Percentiles rank a stretch among this genome's conserved stretches.
Conservation (phyloP, 768 basidiomycete genomes). For the Lactarius pseudohatsudake region DNA sequence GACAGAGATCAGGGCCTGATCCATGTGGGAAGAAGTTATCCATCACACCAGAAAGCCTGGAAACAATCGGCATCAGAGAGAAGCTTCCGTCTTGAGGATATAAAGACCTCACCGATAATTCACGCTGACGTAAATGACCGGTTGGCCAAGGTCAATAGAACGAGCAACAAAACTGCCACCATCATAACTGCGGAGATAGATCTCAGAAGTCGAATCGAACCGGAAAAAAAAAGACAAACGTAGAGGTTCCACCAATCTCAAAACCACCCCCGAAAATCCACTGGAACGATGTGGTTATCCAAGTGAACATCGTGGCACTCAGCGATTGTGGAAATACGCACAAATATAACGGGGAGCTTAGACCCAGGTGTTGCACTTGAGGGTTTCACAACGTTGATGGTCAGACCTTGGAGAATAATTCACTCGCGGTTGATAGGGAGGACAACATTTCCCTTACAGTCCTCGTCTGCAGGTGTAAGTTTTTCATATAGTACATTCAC, state of each 20-base stretch:
- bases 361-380: slow-evolving; percentile 10
- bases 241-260: slow-evolving; percentile 17
- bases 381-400: slow-evolving; percentile 32
- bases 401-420: slow-evolving; percentile 28
- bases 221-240: slow-evolving; percentile 5
- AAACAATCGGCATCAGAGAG: not conserved
- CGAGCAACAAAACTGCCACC: slow-evolving; percentile 30
- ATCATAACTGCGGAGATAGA: slow-evolving; percentile 24
- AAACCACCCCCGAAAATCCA: slow-evolving; percentile 34
- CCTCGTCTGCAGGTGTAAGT: slow-evolving; percentile 26
- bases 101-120: slow-evolving; percentile 33
- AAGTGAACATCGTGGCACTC: not conserved
- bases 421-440: not conserved
- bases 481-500: slow-evolving; percentile 9
- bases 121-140: slow-evolving; percentile 33
- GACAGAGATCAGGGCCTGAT: not conserved
- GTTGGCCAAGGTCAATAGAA: slow-evolving; percentile 31
- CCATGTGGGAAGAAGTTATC: not conserved
- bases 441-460: slow-evolving; percentile 27
- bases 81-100: not conserved
- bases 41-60: slow-evolving; percentile 25
- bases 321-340: slow-evolving; percentile 7
- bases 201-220: not conserved
- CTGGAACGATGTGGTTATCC: slow-evolving; percentile 8
- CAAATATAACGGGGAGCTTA: slow-evolving; percentile 32